These are phyloP conservation scores for Colletotrichum tabaci DNA, from an alignment of 2,329 filamentous ascomycete genomes.

Conservation along the genomic window DNA sequence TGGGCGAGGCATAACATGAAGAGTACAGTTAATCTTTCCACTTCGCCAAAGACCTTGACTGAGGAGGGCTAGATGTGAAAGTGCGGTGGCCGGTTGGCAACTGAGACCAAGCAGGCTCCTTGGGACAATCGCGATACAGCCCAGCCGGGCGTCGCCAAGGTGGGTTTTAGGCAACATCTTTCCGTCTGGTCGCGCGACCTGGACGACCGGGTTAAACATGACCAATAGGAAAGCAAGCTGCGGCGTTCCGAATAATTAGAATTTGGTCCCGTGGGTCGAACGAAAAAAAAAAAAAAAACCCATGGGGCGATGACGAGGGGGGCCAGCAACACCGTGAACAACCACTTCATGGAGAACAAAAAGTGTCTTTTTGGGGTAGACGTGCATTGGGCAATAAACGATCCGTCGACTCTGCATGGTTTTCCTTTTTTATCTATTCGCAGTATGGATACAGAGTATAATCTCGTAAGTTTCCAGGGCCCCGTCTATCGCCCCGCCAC, in stretches of 20 bases:
- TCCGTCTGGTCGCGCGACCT: not conserved
- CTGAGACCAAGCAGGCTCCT: too few species aligned
- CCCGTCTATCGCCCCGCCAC: not conserved
- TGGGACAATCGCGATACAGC: not conserved
- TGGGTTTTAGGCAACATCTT: not conserved
- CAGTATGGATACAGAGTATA: too few species aligned
- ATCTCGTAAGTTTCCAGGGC: not conserved
- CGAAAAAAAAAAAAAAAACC: too few species aligned
- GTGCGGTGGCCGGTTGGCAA: not conserved
- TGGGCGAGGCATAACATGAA: not conserved
- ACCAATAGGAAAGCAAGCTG: not conserved
- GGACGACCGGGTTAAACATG: not conserved
- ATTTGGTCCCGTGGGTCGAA: too few species aligned
- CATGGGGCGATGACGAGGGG: too few species aligned
- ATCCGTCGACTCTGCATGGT: not conserved
- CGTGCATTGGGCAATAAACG: conserved; percentile 7
- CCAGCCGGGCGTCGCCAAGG: not conserved
- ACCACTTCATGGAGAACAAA: not conserved
- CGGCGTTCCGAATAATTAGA: not conserved
- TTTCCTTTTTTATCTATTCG: too few species aligned
- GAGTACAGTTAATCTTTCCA: not conserved
- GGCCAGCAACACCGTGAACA: too few species aligned
- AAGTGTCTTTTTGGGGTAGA: not conserved
- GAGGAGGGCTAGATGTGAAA: not conserved
- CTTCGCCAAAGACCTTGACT: too few species aligned